Evolutionary conservation across 192 early-diverging fungal genomes (phyloP).

Genomic region (Rhizoclosmatium sp.): DNA sequence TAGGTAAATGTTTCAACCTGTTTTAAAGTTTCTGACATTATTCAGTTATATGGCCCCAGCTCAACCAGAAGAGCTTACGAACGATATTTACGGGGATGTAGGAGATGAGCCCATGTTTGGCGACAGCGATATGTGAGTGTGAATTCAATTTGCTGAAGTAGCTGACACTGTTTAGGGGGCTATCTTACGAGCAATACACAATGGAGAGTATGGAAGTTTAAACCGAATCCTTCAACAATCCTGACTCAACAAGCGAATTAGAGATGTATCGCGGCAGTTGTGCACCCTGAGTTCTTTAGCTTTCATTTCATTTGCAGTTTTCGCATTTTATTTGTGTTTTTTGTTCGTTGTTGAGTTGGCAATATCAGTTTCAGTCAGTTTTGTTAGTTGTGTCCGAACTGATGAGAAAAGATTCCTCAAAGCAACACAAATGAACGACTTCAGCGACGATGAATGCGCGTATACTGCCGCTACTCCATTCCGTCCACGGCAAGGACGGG

Average conservation of each 20-base stretch:
- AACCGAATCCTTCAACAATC: background rate
- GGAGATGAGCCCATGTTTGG: conserved; percentile 43
- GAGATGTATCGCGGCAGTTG: background rate
- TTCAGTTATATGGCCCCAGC: conserved; percentile 42
- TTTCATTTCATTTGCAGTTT: background rate
- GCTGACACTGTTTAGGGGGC: conserved; percentile 20
- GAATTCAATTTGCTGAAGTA: conserved; percentile 25
- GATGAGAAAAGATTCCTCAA: too few species aligned
- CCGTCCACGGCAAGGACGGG: too few species aligned
- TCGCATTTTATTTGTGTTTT: background rate
- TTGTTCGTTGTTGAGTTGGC: background rate
- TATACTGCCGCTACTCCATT: too few species aligned
- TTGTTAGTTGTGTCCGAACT: too few species aligned
- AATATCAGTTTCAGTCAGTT: too few species aligned
- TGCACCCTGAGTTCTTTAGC: background rate
- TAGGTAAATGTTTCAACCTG: conserved; percentile 67
- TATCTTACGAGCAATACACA: conserved; percentile 71
- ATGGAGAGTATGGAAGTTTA: conserved; percentile 72
- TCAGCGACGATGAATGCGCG: too few species aligned
- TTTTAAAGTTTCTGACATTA: background rate
- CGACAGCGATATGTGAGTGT: conserved; percentile 31
- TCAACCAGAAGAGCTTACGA: conserved; percentile 62
- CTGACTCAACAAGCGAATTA: too few species aligned
- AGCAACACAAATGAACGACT: too few species aligned
- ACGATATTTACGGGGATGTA: conserved; percentile 48